Base-by-base conservation (phyloP, 2,329 filamentous ascomycete species). In the Cytospora piceae region DNA sequence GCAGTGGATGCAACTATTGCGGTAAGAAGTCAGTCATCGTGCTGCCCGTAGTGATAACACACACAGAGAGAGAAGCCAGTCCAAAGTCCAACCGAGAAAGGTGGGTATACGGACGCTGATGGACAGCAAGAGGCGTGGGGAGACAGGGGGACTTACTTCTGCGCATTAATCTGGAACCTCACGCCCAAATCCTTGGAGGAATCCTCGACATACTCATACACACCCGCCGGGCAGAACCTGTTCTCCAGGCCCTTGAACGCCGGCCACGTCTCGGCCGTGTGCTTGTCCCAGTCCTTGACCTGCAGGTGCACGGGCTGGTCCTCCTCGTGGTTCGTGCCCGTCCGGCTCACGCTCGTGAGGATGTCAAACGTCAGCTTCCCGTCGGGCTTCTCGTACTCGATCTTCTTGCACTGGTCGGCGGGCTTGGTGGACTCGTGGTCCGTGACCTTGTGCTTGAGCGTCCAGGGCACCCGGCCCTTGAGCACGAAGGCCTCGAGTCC, bases 171-270 rank as follows among this genome's bases (percentile, higher is more conserved):
- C 80, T 98, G 94, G 82, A 99, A 99, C 65, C 94, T 85, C 72
- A 99, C 93, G 11, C 95, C 95, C 66, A 93, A 83, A 55, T 92
- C 86, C 80, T 96, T 97, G 63, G 84, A 89, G 62, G 90, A 86
- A 75, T 99, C 95, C 80, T 99, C 95, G 11, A 98, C 88, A 77
- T 99, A 99, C 78, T 99, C 95, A 74, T 99, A 99, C 70, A 99
- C 95, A 17, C 94, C 95, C 0, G 95, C 95, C 22, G 95, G 95
- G 76, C 95, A 99, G 82, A 99, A 99, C 24, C 95, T 85, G 77
- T 96, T 97, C 83, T 99, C 95, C 5, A 99, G 76, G 12, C 95
- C 95, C 82, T 97, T 90, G 80, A 91, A 99, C 69, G 86, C 84
- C 27, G 95, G 95, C 81, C 89, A 99, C 61, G 93, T 90, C 76